phyloP scores from a whole-genome alignment of 2,329 filamentous ascomycete genomes.

The Teratosphaeria destructans region DNA sequence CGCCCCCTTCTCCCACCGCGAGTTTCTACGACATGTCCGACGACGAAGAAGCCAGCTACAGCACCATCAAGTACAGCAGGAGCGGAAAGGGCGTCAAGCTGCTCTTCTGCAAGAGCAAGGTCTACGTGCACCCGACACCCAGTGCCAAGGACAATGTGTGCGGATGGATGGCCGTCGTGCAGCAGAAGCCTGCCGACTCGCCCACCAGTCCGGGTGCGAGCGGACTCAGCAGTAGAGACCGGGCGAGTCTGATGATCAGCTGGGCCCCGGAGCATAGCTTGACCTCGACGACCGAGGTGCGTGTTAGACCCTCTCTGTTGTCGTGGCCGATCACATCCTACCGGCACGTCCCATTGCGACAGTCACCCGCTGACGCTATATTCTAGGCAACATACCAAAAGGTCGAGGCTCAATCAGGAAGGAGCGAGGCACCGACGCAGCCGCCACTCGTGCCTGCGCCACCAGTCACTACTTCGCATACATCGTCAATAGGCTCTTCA shows the following conservation, averaged over 20 bases:
- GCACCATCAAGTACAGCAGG: slow-evolving; percentile 74
- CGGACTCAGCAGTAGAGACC: slow-evolving; percentile 27
- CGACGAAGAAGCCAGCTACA: slow-evolving; percentile 90
- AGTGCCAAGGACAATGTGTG: slow-evolving; percentile 92
- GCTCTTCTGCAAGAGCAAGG: slow-evolving; percentile 95
- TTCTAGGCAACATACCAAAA: slow-evolving; percentile 71
- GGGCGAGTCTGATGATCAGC: slow-evolving; percentile 72
- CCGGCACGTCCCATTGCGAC: neutral
- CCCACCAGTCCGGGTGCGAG: slow-evolving; percentile 4
- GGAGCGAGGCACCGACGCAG: slow-evolving; percentile 67
- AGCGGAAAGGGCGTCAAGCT: slow-evolving; percentile 81
- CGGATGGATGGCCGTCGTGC: slow-evolving; percentile 83
- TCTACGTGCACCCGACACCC: slow-evolving; percentile 90
- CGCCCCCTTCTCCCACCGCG: slow-evolving; percentile 61
- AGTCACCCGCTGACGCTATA: neutral
- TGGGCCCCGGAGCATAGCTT: slow-evolving; percentile 89
- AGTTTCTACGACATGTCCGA: slow-evolving; percentile 96
- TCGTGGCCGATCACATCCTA: neutral
- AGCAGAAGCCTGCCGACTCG: slow-evolving; percentile 58
- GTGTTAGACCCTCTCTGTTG: neutral
- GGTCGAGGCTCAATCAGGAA: slow-evolving; percentile 72
- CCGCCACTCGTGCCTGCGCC: slow-evolving; percentile 86
- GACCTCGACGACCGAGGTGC: neutral
- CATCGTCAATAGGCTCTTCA: slow-evolving; percentile 63
- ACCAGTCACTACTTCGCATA: slow-evolving; percentile 70